These are phyloP conservation scores for Groenewaldozyma tartarivorans DNA, from an alignment of 805 yeast species.

Conservation along the genomic window DNA sequence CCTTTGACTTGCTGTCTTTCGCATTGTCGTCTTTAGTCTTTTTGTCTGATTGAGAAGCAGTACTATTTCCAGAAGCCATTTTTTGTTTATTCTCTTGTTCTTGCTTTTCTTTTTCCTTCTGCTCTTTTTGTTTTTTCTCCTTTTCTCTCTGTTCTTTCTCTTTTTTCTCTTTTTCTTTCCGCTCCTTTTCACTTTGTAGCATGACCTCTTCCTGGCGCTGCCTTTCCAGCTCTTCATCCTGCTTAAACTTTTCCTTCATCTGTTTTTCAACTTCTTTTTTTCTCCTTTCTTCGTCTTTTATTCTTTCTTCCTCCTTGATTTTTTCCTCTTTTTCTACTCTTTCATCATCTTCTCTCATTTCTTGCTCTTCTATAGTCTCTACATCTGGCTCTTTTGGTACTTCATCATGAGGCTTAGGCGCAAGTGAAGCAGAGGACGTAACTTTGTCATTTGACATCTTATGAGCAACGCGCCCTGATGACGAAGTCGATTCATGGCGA, in stretches of 20 bases:
- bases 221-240: constrained; percentile 1
- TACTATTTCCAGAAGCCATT: background rate
- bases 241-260: background rate
- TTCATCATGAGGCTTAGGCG: no score
- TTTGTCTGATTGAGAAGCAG: no score
- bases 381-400: no score
- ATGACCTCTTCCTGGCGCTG: constrained; percentile 1
- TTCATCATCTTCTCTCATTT: no score
- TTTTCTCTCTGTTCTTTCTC: background rate
- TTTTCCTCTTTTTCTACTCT: background rate
- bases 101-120: background rate
- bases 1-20: background rate
- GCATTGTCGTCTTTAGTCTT: background rate
- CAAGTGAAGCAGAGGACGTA: no score
- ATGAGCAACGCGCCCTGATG: no score
- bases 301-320: background rate
- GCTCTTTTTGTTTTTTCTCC: no score
- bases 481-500: no score
- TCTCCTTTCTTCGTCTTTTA: no score
- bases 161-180: background rate
- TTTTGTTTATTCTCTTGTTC: background rate
- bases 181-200: no score
- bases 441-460: no score
- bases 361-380: no score
- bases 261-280: background rate